phyloP scores from a whole-genome alignment of 23 red algal species.

The Gracilaria domingensis region DNA sequence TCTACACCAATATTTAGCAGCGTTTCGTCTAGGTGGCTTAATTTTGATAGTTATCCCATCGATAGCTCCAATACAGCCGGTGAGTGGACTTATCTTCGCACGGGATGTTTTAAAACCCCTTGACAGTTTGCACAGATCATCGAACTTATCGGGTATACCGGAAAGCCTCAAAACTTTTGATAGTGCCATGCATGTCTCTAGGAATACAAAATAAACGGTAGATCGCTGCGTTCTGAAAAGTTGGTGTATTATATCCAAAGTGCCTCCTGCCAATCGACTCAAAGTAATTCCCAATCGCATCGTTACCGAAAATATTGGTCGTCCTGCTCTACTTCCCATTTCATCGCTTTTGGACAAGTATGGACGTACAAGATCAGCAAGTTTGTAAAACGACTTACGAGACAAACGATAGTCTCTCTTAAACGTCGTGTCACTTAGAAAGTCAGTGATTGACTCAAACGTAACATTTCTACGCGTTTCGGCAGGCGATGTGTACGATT shows the following conservation, averaged over 20 bases:
- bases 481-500: background rate
- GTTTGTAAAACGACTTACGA: background rate
- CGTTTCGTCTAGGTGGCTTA: background rate
- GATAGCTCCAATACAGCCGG: slow-evolving; percentile 20
- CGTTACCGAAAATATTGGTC: background rate
- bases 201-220: slow-evolving; percentile 10
- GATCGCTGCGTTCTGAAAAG: background rate
- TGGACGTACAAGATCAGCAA: background rate
- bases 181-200: background rate
- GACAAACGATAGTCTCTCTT: background rate
- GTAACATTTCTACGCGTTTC: background rate
- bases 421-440: slow-evolving; percentile 1
- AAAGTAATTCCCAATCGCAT: slow-evolving; percentile 11
- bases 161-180: background rate
- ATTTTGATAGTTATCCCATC: slow-evolving; percentile 35
- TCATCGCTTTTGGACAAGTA: background rate
- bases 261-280: background rate
- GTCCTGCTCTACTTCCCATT: background rate
- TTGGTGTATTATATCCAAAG: background rate
- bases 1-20: slow-evolving; percentile 9
- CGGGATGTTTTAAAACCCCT: slow-evolving; percentile 1
- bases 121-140: background rate
- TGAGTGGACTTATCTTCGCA: background rate
- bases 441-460: slow-evolving; percentile 14
- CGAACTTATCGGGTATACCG: background rate